Percentiles rank a stretch among this genome's conserved stretches.
Conservation (phyloP, 163 green algal species). For the Chlamydomonas reinhardtii region DNA sequence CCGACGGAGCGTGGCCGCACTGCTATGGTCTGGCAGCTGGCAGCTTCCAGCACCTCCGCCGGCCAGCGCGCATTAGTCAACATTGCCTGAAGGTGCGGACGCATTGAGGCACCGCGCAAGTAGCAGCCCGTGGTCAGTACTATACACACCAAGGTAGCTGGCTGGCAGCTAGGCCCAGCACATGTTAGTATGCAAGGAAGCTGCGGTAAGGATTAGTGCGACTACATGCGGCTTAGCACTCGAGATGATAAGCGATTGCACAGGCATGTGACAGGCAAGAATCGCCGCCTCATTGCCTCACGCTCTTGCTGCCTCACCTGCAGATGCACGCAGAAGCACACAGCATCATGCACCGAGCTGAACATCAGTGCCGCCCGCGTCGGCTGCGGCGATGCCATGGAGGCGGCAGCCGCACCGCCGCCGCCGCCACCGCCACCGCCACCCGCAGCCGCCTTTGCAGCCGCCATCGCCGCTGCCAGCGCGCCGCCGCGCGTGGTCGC, state of each 20-base stretch:
- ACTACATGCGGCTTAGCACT: too few relatives aligned
- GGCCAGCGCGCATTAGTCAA: conserved; percentile 29
- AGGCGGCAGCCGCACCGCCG: background rate
- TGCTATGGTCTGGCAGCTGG: background rate
- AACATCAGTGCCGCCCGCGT: conserved; percentile 25
- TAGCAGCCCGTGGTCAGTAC: too few relatives aligned
- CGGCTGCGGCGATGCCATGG: background rate
- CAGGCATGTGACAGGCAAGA: too few relatives aligned
- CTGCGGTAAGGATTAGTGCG: too few relatives aligned
- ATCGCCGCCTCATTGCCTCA: too few relatives aligned
- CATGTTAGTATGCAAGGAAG: too few relatives aligned
- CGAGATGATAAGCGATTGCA: too few relatives aligned
- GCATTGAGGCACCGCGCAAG: too few relatives aligned
- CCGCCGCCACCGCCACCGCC: background rate
- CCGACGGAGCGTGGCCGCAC: background rate
- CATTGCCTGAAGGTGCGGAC: conserved; percentile 1
- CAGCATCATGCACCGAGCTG: conserved; percentile 18
- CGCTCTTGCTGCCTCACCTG: background rate
- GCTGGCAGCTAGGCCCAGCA: too few relatives aligned
- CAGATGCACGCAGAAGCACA: conserved; percentile 43
- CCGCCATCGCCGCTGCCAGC: conserved; percentile 38
- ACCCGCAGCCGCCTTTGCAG: conserved; percentile 11
- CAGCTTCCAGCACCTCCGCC: conserved; percentile 9
- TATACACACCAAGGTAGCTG: background rate
- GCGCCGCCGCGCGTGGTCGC: background rate